Evolutionary conservation across 371 early-diverging fungal species (phyloP).

Genomic region (Circinella minor): DNA sequence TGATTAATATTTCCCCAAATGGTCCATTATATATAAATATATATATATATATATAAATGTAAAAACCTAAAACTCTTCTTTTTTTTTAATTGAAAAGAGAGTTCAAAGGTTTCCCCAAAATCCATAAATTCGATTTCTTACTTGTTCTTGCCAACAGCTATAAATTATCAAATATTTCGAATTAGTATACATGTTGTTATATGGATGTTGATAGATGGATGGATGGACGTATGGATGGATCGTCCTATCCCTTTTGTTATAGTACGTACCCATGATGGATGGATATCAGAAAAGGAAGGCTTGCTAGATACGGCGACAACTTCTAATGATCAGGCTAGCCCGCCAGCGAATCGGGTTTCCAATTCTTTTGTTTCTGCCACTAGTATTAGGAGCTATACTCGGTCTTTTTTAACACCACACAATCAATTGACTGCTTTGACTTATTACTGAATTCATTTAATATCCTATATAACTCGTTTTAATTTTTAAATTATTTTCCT

Average conservation of each 20-base stretch:
- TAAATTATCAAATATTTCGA: conserved; percentile 9
- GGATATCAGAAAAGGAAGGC: conserved; percentile 21
- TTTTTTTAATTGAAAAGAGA: too few relatives aligned
- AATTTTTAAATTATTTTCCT: too few relatives aligned
- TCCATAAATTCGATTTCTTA: conserved; percentile 45
- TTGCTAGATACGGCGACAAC: background rate
- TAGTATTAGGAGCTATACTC: too few relatives aligned
- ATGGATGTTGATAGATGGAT: conserved; percentile 30
- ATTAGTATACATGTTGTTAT: conserved; percentile 5
- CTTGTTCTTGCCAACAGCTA: conserved; percentile 97
- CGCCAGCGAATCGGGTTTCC: background rate
- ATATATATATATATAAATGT: too few relatives aligned
- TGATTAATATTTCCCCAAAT: too few relatives aligned
- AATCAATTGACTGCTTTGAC: too few relatives aligned
- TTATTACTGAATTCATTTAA: too few relatives aligned
- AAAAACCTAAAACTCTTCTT: too few relatives aligned
- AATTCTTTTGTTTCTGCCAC: background rate
- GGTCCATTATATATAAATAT: too few relatives aligned
- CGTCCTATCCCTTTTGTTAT: background rate
- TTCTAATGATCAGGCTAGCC: background rate
- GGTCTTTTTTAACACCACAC: too few relatives aligned
- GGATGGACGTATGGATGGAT: conserved; percentile 32
- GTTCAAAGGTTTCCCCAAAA: background rate
- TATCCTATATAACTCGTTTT: too few relatives aligned
- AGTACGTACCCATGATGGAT: conserved; percentile 35